A percentile compares a stretch with the other conserved stretches of the same genome.
Evolutionary conservation across 495 filamentous ascomycete genomes (phyloP).

Genomic region (Filosporella fistucella): DNA sequence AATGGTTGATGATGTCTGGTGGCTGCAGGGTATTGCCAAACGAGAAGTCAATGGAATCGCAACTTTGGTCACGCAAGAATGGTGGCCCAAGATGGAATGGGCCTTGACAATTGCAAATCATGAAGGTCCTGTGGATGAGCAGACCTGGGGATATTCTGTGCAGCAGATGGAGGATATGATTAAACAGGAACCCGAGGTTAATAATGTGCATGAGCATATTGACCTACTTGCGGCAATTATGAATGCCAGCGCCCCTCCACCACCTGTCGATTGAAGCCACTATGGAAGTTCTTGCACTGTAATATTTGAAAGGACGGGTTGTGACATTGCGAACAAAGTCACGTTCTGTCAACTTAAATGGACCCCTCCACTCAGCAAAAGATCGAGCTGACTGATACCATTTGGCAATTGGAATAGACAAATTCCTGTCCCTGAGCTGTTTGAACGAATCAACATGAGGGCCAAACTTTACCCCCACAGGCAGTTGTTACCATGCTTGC

Average conservation of each 20-base stretch:
- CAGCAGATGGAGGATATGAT: slow-evolving; percentile 13
- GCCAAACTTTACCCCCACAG: too few relatives aligned
- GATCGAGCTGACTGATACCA: too few relatives aligned
- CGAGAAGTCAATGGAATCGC: slow-evolving; percentile 51
- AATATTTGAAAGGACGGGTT: too few relatives aligned
- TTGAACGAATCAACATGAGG: too few relatives aligned
- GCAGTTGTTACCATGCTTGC: too few relatives aligned
- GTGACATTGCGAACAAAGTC: too few relatives aligned
- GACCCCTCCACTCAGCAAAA: too few relatives aligned
- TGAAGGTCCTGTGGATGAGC: slow-evolving; percentile 36
- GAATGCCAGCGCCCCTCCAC: neutral
- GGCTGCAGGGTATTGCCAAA: slow-evolving; percentile 51
- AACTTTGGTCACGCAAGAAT: slow-evolving; percentile 41
- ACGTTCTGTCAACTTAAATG: too few relatives aligned
- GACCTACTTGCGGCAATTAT: neutral
- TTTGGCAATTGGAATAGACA: too few relatives aligned
- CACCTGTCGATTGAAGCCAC: neutral
- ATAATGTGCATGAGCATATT: neutral
- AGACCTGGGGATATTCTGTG: slow-evolving; percentile 34
- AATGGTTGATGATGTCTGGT: slow-evolving; percentile 48
- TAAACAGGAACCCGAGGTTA: slow-evolving; percentile 12
- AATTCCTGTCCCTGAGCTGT: too few relatives aligned
- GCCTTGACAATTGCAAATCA: slow-evolving; percentile 43
- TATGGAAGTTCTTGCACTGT: too few relatives aligned
- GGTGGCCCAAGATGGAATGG: slow-evolving; percentile 54